Percentiles rank a stretch among this genome's conserved stretches.
Evolutionary conservation across 192 early-diverging fungal species (phyloP).

Genomic region (Coemansia sp.): DNA sequence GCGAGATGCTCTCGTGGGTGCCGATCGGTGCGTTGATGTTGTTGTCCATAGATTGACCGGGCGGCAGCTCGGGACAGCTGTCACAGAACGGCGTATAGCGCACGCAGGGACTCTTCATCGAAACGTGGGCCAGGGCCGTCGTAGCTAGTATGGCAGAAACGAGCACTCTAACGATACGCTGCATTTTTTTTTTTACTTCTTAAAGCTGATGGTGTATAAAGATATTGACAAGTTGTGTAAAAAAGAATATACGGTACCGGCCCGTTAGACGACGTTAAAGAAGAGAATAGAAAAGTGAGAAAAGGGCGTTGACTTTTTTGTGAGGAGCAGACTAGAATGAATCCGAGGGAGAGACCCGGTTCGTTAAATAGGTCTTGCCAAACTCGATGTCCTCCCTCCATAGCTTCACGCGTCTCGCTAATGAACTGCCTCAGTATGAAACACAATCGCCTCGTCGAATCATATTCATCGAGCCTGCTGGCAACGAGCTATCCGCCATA

Average conservation of each 20-base stretch:
- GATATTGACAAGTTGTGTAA: background rate
- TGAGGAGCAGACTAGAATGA: background rate
- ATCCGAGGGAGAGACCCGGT: background rate
- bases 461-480: background rate
- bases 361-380: background rate
- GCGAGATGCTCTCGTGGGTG: slow-evolving; percentile 25
- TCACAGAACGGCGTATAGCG: slow-evolving; percentile 48
- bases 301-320: background rate
- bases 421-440: background rate
- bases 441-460: background rate
- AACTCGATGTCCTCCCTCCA: background rate
- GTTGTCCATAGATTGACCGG: slow-evolving; percentile 36
- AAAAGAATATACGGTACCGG: background rate
- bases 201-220: background rate
- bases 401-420: background rate
- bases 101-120: slow-evolving; percentile 37
- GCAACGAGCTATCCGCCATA: background rate
- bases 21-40: slow-evolving; percentile 48
- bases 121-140: slow-evolving; percentile 23
- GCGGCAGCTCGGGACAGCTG: slow-evolving; percentile 31
- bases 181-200: slow-evolving; percentile 13
- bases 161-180: slow-evolving; percentile 3
- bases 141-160: slow-evolving; percentile 13
- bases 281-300: background rate
- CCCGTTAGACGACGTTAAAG: background rate